Evolutionary conservation across 345 rosid species (phyloP).

Genomic region (Turritis glabra): DNA sequence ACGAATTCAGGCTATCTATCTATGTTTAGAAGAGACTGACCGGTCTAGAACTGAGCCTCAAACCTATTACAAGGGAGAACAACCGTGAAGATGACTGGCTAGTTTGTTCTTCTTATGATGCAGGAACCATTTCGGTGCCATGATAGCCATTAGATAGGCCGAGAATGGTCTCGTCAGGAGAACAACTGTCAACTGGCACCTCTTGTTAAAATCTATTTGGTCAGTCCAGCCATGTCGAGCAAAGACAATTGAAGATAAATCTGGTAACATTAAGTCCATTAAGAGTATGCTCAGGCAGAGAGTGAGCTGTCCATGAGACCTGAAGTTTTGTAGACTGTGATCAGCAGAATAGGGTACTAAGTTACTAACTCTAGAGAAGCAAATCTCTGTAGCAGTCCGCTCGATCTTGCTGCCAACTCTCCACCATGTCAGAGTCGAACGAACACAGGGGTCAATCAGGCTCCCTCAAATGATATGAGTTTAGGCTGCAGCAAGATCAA

Average conservation of each 20-base stretch:
- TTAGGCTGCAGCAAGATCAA: background rate
- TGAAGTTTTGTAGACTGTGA: background rate
- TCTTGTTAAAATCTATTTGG: background rate
- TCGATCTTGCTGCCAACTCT: background rate
- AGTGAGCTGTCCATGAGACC: background rate
- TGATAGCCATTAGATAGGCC: constrained; percentile 1
- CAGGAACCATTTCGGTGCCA: background rate
- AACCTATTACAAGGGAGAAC: background rate
- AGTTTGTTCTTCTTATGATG: constrained; percentile 1
- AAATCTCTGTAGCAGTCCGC: background rate
- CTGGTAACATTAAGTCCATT: background rate
- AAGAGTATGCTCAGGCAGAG: background rate
- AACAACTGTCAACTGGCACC: background rate
- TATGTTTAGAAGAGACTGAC: background rate
- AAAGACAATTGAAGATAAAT: background rate
- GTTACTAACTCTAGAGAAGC: background rate
- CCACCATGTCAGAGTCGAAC: background rate
- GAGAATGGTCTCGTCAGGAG: background rate
- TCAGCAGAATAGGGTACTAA: background rate
- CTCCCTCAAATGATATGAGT: background rate
- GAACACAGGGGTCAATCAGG: background rate
- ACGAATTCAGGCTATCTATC: background rate
- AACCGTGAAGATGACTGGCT: constrained; percentile 6
- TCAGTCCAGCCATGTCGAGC: background rate
- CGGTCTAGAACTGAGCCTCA: background rate